These are phyloP conservation scores for Drosera spatulata DNA, from an alignment of 179 eudicot genomes.

Conservation along the genomic window DNA sequence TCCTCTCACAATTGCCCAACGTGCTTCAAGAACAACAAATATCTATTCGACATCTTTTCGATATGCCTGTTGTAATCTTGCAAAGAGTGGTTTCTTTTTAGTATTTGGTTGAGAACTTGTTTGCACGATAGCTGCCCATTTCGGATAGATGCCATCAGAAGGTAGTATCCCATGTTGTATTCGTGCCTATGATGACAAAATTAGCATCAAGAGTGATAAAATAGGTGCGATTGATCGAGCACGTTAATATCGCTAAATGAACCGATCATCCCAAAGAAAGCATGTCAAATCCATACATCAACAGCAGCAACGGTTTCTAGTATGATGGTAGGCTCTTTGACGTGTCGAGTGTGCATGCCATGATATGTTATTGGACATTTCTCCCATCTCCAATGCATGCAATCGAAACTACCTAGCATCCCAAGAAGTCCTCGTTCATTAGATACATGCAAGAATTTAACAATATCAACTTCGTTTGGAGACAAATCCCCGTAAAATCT, in stretches of 20 bases:
- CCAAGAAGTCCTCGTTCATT: background rate
- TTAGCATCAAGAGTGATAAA: conserved; percentile 16
- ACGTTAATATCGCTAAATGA: conserved; percentile 10
- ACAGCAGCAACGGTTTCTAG: conserved; percentile 3
- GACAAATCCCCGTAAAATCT: too few relatives aligned
- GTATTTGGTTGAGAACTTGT: background rate
- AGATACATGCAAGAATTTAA: too few relatives aligned
- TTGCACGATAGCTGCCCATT: too few relatives aligned
- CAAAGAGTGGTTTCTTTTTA: background rate
- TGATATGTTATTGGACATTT: background rate
- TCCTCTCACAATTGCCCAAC: conserved; percentile 5
- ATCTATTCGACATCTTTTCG: conserved; percentile 7
- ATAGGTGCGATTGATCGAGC: background rate
- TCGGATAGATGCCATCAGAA: conserved; percentile 2
- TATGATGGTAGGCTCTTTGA: background rate
- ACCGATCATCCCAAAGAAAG: conserved; percentile 6
- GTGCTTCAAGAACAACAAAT: conserved; percentile 6
- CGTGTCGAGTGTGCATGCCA: background rate
- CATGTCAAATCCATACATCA: conserved; percentile 10
- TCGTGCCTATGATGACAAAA: conserved; percentile 1
- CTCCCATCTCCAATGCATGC: background rate
- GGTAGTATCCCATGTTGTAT: conserved; percentile 5
- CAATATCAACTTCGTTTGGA: too few relatives aligned
- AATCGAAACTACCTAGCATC: conserved; percentile 1
- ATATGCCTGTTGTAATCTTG: background rate